Evolutionary conservation across 2,329 filamentous ascomycete species (phyloP).

Genomic region (Scedosporium minutisporum): DNA sequence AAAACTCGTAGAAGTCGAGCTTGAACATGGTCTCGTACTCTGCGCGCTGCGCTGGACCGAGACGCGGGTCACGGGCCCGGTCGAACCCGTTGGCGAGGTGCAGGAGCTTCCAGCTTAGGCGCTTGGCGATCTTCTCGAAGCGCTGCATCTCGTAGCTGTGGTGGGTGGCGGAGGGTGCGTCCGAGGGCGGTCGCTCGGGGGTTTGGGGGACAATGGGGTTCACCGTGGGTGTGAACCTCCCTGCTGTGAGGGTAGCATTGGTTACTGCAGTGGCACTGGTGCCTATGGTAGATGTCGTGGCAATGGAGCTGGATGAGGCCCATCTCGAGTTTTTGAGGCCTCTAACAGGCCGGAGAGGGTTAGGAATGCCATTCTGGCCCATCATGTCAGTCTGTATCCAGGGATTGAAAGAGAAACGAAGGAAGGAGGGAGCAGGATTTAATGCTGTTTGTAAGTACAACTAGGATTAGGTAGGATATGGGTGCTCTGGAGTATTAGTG

Average conservation of each 20-base stretch:
- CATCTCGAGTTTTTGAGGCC: constrained; percentile 7
- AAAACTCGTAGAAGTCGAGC: constrained; percentile 69
- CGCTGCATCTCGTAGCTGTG: constrained; percentile 8
- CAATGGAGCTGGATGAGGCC: constrained; percentile 2
- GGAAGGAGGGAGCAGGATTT: background rate
- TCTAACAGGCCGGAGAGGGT: background rate
- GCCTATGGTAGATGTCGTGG: background rate
- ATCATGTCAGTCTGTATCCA: background rate
- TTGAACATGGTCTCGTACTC: constrained; percentile 63
- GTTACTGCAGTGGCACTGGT: background rate
- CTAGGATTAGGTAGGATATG: background rate
- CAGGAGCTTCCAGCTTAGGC: constrained; percentile 54
- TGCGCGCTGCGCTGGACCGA: constrained; percentile 1
- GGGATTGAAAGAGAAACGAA: background rate
- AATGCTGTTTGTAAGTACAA: constrained; percentile 2
- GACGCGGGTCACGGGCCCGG: constrained; percentile 27
- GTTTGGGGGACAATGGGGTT: background rate
- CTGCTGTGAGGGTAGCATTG: background rate
- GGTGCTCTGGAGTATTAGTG: background rate
- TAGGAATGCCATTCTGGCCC: background rate
- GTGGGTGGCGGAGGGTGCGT: background rate
- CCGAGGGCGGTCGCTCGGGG: background rate
- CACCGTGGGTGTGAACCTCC: background rate
- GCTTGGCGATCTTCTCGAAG: constrained; percentile 19
- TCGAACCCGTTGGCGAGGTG: constrained; percentile 48